These are phyloP conservation scores for Sporobolomyces roseus DNA, from an alignment of 768 basidiomycete genomes.

Conservation along the genomic window DNA sequence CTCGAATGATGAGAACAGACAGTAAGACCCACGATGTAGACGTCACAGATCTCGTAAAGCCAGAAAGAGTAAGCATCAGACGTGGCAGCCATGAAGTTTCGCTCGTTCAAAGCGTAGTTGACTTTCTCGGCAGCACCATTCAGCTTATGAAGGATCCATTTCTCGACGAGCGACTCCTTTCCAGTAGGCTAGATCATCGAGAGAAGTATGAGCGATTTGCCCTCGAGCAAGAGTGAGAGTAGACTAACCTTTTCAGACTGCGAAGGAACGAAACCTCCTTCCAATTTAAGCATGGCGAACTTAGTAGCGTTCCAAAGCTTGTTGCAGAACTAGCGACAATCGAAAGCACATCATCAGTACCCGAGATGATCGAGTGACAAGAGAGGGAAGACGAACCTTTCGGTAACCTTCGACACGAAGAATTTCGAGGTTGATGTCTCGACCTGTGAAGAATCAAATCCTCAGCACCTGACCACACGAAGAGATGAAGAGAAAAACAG, in stretches of 20 bases:
- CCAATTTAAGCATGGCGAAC: conserved; percentile 97
- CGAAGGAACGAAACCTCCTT: conserved; percentile 72
- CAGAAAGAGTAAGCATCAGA: conserved; percentile 84
- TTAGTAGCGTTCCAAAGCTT: conserved; percentile 99
- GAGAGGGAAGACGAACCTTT: conserved; percentile 56
- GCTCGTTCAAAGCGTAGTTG: conserved; percentile 67
- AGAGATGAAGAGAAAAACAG: neutral
- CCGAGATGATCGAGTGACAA: neutral
- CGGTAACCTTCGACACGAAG: conserved; percentile 93
- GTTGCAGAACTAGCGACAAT: conserved; percentile 70
- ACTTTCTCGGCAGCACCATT: conserved; percentile 73
- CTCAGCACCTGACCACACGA: neutral
- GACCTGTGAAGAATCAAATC: conserved; percentile 56
- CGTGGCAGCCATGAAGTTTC: conserved; percentile 92
- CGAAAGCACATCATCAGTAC: no score
- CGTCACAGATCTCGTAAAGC: conserved; percentile 98
- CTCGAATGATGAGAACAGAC: conserved; percentile 4
- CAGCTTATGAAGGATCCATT: conserved; percentile 92
- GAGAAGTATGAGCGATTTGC: neutral
- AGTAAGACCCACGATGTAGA: conserved; percentile 75
- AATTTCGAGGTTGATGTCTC: conserved; percentile 96
- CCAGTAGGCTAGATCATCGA: conserved; percentile 65
- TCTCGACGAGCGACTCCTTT: conserved; percentile 83
- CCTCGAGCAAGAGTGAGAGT: conserved; percentile 4
- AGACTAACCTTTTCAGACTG: conserved; percentile 61